Evolutionary conservation across 768 basidiomycete species (phyloP).

Genomic region (Russula emetica): DNA sequence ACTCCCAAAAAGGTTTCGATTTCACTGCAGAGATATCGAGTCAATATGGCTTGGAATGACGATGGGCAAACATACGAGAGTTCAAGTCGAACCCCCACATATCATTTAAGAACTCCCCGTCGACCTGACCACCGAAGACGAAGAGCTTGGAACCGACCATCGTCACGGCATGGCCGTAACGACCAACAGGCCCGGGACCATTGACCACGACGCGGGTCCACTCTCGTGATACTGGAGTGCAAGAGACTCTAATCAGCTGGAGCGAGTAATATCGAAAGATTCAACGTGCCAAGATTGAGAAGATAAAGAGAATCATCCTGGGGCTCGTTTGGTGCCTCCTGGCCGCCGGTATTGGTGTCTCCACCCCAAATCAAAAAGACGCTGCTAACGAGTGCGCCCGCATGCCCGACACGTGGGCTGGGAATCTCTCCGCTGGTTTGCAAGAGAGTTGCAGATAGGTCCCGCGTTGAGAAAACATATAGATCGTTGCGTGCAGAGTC

Average conservation of each 20-base stretch:
- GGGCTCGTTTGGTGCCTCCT: constrained; percentile 57
- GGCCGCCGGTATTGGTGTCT: constrained; percentile 80
- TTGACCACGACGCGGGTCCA: constrained; percentile 86
- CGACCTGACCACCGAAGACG: constrained; percentile 94
- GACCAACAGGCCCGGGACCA: constrained; percentile 74
- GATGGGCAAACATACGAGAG: constrained; percentile 56
- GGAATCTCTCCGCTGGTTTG: constrained; percentile 89
- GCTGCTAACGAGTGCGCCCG: constrained; percentile 90
- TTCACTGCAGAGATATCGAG: constrained; percentile 52
- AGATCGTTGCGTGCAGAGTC: constrained; percentile 90
- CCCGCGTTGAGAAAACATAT: constrained; percentile 79
- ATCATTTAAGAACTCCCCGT: constrained; percentile 91
- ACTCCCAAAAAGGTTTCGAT: constrained; percentile 80
- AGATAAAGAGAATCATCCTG: constrained; percentile 94
- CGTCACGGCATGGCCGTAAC: constrained; percentile 94
- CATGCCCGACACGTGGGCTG: constrained; percentile 90
- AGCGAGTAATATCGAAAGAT: constrained; percentile 3
- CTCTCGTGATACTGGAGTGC: constrained; percentile 72
- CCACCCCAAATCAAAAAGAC: constrained; percentile 98
- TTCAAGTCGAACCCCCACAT: constrained; percentile 95
- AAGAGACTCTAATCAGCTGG: neutral
- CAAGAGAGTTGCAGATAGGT: constrained; percentile 73
- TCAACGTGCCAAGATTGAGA: constrained; percentile 78
- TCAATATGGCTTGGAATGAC: constrained; percentile 7
- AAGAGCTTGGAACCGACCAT: constrained; percentile 91